phyloP scores from a whole-genome alignment of 192 early-diverging fungal species.

The Mortierella hygrophila region DNA sequence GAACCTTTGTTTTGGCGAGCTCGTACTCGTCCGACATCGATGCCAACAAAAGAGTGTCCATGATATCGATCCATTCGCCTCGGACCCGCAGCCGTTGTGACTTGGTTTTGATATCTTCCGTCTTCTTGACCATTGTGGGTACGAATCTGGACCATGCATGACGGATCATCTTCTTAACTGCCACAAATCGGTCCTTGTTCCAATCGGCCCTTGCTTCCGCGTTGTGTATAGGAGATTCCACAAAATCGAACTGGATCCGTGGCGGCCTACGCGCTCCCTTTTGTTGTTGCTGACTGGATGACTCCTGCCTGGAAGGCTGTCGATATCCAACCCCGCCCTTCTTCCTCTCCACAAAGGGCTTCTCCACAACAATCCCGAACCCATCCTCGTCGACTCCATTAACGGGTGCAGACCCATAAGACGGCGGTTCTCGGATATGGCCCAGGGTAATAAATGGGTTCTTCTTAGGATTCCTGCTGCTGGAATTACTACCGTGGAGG shows the following conservation, averaged over 20 bases:
- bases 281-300: not conserved
- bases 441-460: not conserved
- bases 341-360: not conserved
- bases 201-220: not conserved
- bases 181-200: constrained; percentile 1
- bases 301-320: not conserved
- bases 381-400: constrained; percentile 34
- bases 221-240: not conserved
- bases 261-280: not conserved
- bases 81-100: not conserved
- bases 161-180: constrained; percentile 27
- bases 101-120: constrained; percentile 35
- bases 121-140: constrained; percentile 4
- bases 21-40: constrained; percentile 69
- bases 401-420: constrained; percentile 24
- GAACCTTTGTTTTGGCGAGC: constrained; percentile 63
- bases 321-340: not conserved
- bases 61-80: constrained; percentile 68
- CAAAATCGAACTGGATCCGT: constrained; percentile 28
- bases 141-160: constrained; percentile 35
- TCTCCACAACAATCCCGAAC: constrained; percentile 33
- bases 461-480: not conserved
- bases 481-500: not conserved
- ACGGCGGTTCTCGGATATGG: constrained; percentile 22
- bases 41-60: constrained; percentile 82